A percentile compares a stretch with the other conserved stretches of the same genome.
Conservation (phyloP, 1,139 yeast genomes). For the Kluyveromyces sp. region DNA sequence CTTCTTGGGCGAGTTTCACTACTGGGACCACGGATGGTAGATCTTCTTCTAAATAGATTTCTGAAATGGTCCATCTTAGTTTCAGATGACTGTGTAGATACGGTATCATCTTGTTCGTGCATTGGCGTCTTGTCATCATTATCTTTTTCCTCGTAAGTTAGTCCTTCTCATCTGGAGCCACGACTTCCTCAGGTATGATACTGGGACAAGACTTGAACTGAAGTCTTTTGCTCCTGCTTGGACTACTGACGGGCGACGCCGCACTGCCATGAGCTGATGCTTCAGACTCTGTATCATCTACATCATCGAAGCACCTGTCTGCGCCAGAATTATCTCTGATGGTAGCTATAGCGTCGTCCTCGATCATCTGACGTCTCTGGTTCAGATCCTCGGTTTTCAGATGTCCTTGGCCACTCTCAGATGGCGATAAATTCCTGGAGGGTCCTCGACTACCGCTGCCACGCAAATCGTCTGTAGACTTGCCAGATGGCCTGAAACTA, state of each 20-base stretch:
- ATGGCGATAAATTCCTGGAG: not conserved
- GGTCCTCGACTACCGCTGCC: not conserved
- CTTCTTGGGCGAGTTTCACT: no score
- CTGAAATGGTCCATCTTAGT: slow-evolving; percentile 18
- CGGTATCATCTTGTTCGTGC: slow-evolving; percentile 4
- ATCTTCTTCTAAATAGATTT: slow-evolving; percentile 20
- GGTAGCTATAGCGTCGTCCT: slow-evolving; percentile 16
- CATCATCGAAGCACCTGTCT: slow-evolving; percentile 12
- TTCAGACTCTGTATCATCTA: slow-evolving; percentile 17
- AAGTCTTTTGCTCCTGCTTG: not conserved
- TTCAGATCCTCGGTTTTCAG: slow-evolving; percentile 1
- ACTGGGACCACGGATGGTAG: slow-evolving; percentile 6
- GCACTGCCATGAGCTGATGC: slow-evolving; percentile 7
- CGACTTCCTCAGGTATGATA: slow-evolving; percentile 8
- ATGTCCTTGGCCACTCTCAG: not conserved
- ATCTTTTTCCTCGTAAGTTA: slow-evolving; percentile 14
- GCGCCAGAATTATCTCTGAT: slow-evolving; percentile 15
- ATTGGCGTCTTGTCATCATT: slow-evolving; percentile 8
- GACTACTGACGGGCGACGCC: no score
- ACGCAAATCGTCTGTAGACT: not conserved
- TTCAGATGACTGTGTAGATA: slow-evolving; percentile 5
- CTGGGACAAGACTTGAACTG: slow-evolving; percentile 4
- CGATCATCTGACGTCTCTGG: slow-evolving; percentile 10
- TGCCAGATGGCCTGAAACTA: not conserved
- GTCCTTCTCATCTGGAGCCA: slow-evolving; percentile 7